Evolutionary conservation across 2,329 filamentous ascomycete species (phyloP).

Genomic region (Paecilomyces fulvus): DNA sequence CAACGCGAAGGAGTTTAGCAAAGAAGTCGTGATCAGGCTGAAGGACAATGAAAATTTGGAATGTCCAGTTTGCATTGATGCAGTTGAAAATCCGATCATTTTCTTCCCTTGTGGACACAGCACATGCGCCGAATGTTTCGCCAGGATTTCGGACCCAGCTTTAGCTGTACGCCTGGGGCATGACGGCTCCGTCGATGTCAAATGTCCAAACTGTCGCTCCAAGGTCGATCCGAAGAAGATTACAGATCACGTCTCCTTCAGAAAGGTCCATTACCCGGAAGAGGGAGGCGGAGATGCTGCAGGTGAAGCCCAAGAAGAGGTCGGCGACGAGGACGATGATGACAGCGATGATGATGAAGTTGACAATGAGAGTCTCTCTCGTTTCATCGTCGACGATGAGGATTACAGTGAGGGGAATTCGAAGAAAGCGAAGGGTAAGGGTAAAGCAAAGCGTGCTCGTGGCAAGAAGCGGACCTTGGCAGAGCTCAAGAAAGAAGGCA

Average conservation of each 20-base stretch:
- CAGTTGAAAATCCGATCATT: constrained; percentile 63
- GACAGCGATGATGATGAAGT: constrained; percentile 21
- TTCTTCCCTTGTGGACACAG: constrained; percentile 78
- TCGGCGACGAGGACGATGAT: constrained; percentile 29
- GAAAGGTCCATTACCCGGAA: constrained; percentile 60
- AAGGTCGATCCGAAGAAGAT: constrained; percentile 58
- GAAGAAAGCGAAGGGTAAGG: constrained; percentile 23
- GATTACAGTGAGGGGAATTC: constrained; percentile 17
- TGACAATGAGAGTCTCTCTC: constrained; percentile 34
- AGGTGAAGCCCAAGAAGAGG: neutral
- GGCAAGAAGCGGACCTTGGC: constrained; percentile 49
- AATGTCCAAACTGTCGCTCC: constrained; percentile 70
- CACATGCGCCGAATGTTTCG: constrained; percentile 68
- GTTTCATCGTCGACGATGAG: constrained; percentile 49
- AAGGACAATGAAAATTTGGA: constrained; percentile 57
- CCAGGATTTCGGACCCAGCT: constrained; percentile 56
- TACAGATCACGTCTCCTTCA: constrained; percentile 67
- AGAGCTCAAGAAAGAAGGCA: constrained; percentile 59
- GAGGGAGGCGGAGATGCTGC: constrained; percentile 16
- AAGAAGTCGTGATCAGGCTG: constrained; percentile 58
- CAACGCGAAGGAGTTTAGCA: constrained; percentile 53
- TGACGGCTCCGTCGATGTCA: constrained; percentile 45
- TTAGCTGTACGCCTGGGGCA: constrained; percentile 51
- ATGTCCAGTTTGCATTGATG: constrained; percentile 77
- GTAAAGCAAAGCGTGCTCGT: constrained; percentile 37